Conservation (phyloP, 768 basidiomycete species). For the Thelephora ganbajun region DNA sequence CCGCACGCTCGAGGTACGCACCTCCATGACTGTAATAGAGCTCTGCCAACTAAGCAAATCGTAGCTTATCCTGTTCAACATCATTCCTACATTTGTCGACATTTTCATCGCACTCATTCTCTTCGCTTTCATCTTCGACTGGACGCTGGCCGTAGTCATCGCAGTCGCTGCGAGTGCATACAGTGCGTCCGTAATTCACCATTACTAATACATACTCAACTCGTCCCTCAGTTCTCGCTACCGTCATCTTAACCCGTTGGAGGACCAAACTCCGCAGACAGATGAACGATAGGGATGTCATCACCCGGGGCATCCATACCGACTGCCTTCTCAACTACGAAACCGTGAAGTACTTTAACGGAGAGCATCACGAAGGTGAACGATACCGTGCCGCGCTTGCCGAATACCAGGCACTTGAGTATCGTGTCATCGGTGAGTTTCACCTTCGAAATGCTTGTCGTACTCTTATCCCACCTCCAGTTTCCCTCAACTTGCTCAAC, state of each 20-base stretch:
- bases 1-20: conserved; percentile 50
- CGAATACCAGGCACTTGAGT: conserved; percentile 63
- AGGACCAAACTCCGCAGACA: conserved; percentile 59
- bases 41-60: not conserved
- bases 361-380: conserved; percentile 64
- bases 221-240: conserved; percentile 27
- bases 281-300: conserved; percentile 74
- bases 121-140: conserved; percentile 51
- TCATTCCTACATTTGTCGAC: conserved; percentile 74
- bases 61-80: conserved; percentile 71
- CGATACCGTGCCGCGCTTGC: conserved; percentile 60
- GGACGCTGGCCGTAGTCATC: conserved; percentile 52
- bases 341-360: conserved; percentile 84
- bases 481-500: conserved; percentile 61
- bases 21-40: not conserved
- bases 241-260: conserved; percentile 51
- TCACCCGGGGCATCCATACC: conserved; percentile 72
- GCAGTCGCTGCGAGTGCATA: conserved; percentile 65
- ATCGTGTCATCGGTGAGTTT: conserved; percentile 52
- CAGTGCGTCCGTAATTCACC: conserved; percentile 26
- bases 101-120: conserved; percentile 54
- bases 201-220: conserved; percentile 2
- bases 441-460: not conserved
- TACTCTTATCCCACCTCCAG: conserved; percentile 18
- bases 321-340: conserved; percentile 73